Percentiles rank a stretch among this genome's conserved stretches.
Conservation (phyloP, 169 alveolate species). For the Plasmodium knowlesi region DNA sequence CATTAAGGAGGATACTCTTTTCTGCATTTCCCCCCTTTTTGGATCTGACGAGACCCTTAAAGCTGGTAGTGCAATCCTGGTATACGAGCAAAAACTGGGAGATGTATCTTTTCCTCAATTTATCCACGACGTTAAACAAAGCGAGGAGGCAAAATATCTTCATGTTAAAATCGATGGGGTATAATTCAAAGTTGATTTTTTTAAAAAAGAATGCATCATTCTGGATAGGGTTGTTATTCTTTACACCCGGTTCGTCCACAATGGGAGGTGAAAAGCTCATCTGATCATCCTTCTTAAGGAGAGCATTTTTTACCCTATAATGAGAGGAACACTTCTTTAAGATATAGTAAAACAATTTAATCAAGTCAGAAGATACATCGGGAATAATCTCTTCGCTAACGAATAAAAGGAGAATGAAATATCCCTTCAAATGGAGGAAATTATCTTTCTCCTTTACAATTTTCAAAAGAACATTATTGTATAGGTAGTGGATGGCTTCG, state of each 20-base stretch:
- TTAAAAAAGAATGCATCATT: slow-evolving; percentile 8
- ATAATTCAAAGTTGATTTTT: slow-evolving; percentile 12
- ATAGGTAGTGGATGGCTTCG: slow-evolving; percentile 29
- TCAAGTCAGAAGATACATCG: not conserved
- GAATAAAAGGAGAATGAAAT: slow-evolving; percentile 46
- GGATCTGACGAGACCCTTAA: slow-evolving; percentile 19
- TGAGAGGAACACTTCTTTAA: slow-evolving; percentile 40
- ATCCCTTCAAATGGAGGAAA: slow-evolving; percentile 64
- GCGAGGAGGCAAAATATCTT: slow-evolving; percentile 42
- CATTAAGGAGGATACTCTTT: not conserved
- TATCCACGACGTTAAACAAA: slow-evolving; percentile 54
- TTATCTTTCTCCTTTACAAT: slow-evolving; percentile 40
- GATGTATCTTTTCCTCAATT: slow-evolving; percentile 23
- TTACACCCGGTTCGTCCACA: not conserved
- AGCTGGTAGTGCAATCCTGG: slow-evolving; percentile 20
- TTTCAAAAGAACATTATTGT: slow-evolving; percentile 21
- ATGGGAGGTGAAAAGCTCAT: not conserved
- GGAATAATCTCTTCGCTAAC: slow-evolving; percentile 34
- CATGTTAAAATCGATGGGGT: slow-evolving; percentile 63
- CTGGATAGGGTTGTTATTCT: not conserved
- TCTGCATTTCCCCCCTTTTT: not conserved
- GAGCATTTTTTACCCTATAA: slow-evolving; percentile 8
- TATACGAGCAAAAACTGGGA: slow-evolving; percentile 16
- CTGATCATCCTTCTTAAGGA: not conserved
- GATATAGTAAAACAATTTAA: slow-evolving; percentile 12